Conservation (phyloP, 306 rosid genomes). For the Rosa rugosa region DNA sequence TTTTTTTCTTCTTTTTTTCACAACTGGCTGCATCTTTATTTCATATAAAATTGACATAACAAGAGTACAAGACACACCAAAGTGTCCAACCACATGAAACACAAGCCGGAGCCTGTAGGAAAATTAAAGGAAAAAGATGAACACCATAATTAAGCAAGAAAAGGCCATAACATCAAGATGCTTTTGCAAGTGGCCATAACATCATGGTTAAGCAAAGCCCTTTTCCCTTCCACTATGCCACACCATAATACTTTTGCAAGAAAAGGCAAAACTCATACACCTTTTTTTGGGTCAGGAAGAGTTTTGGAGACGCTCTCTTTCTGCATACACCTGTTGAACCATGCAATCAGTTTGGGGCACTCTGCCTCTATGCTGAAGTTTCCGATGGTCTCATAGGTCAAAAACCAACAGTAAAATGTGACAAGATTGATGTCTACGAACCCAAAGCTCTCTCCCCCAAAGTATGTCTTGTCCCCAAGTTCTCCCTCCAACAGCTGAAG, state of each 20-base stretch:
- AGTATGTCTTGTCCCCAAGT: constrained; percentile 33
- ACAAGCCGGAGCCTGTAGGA: background rate
- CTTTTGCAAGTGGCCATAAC: too few relatives aligned
- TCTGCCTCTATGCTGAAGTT: constrained; percentile 23
- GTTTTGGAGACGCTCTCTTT: constrained; percentile 26
- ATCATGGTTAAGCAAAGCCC: background rate
- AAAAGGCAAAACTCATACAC: constrained; percentile 25
- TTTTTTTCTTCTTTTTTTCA: too few relatives aligned
- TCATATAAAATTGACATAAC: background rate
- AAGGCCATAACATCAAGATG: too few relatives aligned
- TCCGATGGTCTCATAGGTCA: constrained; percentile 13
- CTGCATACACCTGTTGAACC: constrained; percentile 14
- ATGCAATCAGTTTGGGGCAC: constrained; percentile 17
- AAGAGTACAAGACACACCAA: background rate
- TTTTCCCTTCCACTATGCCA: constrained; percentile 4
- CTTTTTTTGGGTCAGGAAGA: constrained; percentile 29
- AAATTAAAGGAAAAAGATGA: background rate
- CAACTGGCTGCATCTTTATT: background rate
- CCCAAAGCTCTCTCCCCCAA: constrained; percentile 31
- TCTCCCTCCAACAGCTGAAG: constrained; percentile 22
- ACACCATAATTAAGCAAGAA: too few relatives aligned
- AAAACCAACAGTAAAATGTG: constrained; percentile 19
- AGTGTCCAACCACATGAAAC: background rate
- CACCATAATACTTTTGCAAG: constrained; percentile 9
- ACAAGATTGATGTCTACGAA: constrained; percentile 34